Evolutionary conservation across 2,329 filamentous ascomycete genomes (phyloP).

Genomic region (Pezicula carpinea): DNA sequence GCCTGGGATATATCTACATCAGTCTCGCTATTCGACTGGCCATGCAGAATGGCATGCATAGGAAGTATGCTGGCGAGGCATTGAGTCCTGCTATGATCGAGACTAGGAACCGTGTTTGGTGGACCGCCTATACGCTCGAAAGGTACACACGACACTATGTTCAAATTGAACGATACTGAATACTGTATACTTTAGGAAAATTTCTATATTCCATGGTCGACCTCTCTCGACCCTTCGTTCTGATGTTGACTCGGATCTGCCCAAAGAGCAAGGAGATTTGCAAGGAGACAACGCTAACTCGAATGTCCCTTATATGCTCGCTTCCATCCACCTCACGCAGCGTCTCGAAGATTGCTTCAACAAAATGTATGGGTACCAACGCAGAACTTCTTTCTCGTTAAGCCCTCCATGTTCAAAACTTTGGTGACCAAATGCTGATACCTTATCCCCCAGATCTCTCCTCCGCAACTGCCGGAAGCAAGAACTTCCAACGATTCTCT

Average conservation of each 20-base stretch:
- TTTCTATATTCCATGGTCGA: constrained; percentile 51
- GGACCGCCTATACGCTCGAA: constrained; percentile 53
- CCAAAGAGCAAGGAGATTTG: constrained; percentile 27
- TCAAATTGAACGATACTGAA: not conserved
- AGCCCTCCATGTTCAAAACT: too few relatives aligned
- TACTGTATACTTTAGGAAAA: constrained; percentile 39
- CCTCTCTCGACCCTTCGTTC: constrained; percentile 47
- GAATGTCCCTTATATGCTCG: constrained; percentile 42
- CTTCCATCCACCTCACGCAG: constrained; percentile 35
- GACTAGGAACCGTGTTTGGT: constrained; percentile 43
- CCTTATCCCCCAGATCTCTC: not conserved
- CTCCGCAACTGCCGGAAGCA: not conserved
- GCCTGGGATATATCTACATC: constrained; percentile 52
- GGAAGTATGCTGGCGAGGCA: constrained; percentile 42
- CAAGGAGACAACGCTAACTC: constrained; percentile 37
- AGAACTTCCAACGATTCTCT: not conserved
- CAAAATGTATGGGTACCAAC: constrained; percentile 17
- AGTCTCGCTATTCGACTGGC: constrained; percentile 51
- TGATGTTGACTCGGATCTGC: constrained; percentile 50
- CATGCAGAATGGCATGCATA: constrained; percentile 57
- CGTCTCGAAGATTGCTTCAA: constrained; percentile 11
- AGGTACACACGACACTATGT: constrained; percentile 33
- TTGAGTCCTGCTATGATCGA: constrained; percentile 45
- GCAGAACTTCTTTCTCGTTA: too few relatives aligned
- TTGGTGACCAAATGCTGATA: not conserved